phyloP scores from a whole-genome alignment of 306 rosid genomes.

The Heteromeles arbutifolia region DNA sequence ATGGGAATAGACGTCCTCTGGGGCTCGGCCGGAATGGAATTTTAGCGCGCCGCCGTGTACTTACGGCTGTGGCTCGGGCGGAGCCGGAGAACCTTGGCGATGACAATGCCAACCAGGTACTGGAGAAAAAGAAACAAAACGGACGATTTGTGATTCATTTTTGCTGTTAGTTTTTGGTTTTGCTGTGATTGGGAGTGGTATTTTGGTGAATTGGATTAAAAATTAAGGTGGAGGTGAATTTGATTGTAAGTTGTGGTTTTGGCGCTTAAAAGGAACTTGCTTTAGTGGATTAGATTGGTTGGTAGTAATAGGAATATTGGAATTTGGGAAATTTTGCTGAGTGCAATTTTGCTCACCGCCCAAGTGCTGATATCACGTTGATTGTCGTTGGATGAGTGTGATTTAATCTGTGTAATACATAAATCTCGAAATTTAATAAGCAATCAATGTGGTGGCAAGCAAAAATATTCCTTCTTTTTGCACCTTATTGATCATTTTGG shows the following conservation, averaged over 20 bases:
- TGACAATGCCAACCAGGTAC: conserved; percentile 34
- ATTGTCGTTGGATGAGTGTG: background rate
- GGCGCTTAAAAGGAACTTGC: background rate
- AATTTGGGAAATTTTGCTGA: background rate
- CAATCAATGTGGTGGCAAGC: no score
- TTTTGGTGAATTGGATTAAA: background rate
- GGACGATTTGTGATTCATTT: background rate
- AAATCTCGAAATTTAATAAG: no score
- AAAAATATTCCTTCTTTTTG: background rate
- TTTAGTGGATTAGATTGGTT: background rate
- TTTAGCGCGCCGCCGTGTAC: conserved; percentile 12
- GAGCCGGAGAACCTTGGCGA: conserved; percentile 30
- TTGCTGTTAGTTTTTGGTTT: background rate
- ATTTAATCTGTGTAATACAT: no score
- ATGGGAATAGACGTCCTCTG: background rate
- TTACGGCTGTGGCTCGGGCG: conserved; percentile 29
- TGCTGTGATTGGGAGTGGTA: background rate
- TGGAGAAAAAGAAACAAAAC: background rate
- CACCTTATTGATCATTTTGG: background rate
- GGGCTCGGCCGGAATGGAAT: conserved; percentile 1
- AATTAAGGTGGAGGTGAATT: background rate
- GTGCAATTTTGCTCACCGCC: background rate
- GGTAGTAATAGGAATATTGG: background rate
- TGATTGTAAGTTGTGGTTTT: background rate
- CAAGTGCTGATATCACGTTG: background rate